These are phyloP conservation scores for Pseudozyma tsukubaensis DNA, from an alignment of 1,284 basidiomycete species.

Conservation along the genomic window DNA sequence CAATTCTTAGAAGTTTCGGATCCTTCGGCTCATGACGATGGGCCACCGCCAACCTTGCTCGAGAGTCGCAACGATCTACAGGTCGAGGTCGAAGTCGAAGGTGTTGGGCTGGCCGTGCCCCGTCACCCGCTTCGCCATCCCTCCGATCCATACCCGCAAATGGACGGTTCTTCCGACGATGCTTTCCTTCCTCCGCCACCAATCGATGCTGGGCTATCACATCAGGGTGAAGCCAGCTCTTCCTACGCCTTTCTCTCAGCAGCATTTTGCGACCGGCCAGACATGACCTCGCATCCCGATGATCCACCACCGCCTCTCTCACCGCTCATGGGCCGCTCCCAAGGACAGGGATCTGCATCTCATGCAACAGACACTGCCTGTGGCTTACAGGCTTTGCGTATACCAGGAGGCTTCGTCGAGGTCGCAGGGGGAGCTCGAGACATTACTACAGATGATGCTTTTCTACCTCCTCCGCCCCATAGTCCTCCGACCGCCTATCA, in stretches of 20 bases:
- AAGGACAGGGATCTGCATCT: not conserved
- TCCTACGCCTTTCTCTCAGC: conserved; percentile 6
- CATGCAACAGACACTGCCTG: not conserved
- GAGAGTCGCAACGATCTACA: conserved; percentile 59
- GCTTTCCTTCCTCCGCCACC: conserved; percentile 32
- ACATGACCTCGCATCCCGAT: not conserved
- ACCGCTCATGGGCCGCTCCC: conserved; percentile 11
- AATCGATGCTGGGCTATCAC: conserved; percentile 16
- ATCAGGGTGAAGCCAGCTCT: not conserved
- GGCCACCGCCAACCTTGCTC: conserved; percentile 53
- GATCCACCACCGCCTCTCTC: conserved; percentile 35
- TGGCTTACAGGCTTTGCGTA: not conserved
- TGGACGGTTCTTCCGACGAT: not conserved
- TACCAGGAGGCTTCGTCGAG: not conserved
- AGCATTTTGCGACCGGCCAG: not conserved
- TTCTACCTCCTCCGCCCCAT: conserved; percentile 6
- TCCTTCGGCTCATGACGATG: conserved; percentile 27
- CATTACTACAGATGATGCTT: not conserved
- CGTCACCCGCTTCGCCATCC: conserved; percentile 30
- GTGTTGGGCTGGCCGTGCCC: conserved; percentile 58
- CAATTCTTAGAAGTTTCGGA: conserved; percentile 39
- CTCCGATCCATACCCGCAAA: conserved; percentile 26
- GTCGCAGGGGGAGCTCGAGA: not conserved
- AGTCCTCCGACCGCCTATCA: not conserved
- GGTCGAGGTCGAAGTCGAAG: conserved; percentile 63